phyloP scores from a whole-genome alignment of 768 basidiomycete genomes.

The Asterophora parasitica region DNA sequence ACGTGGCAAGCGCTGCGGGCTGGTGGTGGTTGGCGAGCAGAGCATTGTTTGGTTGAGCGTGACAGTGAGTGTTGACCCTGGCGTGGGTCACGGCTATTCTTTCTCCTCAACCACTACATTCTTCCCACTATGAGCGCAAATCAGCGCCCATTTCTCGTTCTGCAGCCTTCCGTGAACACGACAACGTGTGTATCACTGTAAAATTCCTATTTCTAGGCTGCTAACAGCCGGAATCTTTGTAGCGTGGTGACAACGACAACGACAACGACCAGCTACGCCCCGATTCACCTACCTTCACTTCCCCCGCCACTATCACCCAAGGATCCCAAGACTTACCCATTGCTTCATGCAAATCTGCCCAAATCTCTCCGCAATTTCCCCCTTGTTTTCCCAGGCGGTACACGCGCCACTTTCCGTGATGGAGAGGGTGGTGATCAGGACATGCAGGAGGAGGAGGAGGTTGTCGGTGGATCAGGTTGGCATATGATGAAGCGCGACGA shows the following conservation, averaged over 20 bases:
- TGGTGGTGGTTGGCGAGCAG: background rate
- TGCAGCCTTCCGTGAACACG: slow-evolving; percentile 80
- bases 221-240: slow-evolving; percentile 19
- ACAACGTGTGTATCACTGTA: slow-evolving; percentile 57
- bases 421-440: slow-evolving; percentile 59
- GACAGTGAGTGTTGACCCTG: slow-evolving; percentile 1
- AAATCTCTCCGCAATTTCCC: slow-evolving; percentile 69
- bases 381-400: slow-evolving; percentile 75
- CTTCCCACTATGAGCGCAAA: slow-evolving; percentile 52
- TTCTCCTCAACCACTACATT: slow-evolving; percentile 18
- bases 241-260: slow-evolving; percentile 91
- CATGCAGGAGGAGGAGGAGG: slow-evolving; percentile 68
- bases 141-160: slow-evolving; percentile 62
- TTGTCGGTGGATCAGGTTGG: slow-evolving; percentile 68
- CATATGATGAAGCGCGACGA: slow-evolving; percentile 69
- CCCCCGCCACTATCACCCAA: slow-evolving; percentile 68
- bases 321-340: slow-evolving; percentile 76
- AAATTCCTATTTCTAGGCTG: slow-evolving; percentile 3
- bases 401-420: slow-evolving; percentile 75
- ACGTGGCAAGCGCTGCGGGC: background rate
- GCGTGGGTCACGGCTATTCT: slow-evolving; percentile 1
- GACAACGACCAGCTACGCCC: slow-evolving; percentile 85
- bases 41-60: slow-evolving; percentile 15
- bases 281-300: slow-evolving; percentile 74
- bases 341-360: slow-evolving; percentile 73